Conservation (phyloP, 257 asterid genomes). For the Nicotiana tomentosiformis region DNA sequence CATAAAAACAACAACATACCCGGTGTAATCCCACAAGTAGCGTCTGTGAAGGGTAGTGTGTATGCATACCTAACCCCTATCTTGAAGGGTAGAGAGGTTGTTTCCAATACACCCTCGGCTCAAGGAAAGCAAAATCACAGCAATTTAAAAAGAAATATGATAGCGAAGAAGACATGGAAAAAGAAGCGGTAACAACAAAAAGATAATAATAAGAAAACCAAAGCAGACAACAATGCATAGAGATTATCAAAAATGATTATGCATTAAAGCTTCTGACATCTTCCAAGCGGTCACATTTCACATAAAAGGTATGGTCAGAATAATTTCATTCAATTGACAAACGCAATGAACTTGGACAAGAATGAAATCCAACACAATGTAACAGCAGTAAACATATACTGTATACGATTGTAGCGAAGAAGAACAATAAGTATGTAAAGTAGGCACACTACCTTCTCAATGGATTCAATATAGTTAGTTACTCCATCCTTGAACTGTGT, state of each 20-base stretch:
- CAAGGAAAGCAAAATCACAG: too few species aligned
- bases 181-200: too few species aligned
- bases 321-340: background rate
- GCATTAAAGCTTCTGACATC: background rate
- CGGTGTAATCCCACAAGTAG: too few species aligned
- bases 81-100: too few species aligned
- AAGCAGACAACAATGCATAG: background rate
- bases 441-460: slow-evolving; percentile 39
- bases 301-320: background rate
- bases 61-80: too few species aligned
- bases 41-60: too few species aligned
- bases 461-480: slow-evolving; percentile 42
- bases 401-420: background rate
- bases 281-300: background rate
- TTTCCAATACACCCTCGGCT: too few species aligned
- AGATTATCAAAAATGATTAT: background rate
- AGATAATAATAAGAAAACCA: too few species aligned
- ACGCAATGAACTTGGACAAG: background rate
- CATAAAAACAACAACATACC: background rate
- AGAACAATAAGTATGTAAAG: background rate
- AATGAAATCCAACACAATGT: background rate
- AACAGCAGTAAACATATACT: background rate
- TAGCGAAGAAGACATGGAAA: too few species aligned
- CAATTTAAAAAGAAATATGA: too few species aligned
- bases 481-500: slow-evolving; percentile 89